Percentiles rank a stretch among this genome's conserved stretches.
These are phyloP conservation scores for Leccinum variicolor DNA, from an alignment of 768 basidiomycete species.

Conservation along the genomic window DNA sequence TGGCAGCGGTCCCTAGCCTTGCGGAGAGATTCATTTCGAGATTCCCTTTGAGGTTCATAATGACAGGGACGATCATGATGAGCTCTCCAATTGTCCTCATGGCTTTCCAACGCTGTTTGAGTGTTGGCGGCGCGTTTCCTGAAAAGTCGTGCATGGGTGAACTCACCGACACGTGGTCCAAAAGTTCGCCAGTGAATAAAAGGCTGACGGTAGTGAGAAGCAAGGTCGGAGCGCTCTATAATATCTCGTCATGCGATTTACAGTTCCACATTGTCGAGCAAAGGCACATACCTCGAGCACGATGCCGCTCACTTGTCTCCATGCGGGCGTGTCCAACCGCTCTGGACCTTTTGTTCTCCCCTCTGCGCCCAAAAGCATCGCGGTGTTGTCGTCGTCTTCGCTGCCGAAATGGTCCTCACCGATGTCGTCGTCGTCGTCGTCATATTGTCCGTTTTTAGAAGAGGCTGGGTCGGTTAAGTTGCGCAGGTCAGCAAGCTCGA, in stretches of 20 bases:
- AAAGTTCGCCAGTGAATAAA: conserved; percentile 85
- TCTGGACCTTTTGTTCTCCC: conserved; percentile 27
- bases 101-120: conserved; percentile 76
- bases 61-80: conserved; percentile 92
- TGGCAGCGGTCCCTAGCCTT: conserved; percentile 90
- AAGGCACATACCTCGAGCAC: conserved; percentile 61
- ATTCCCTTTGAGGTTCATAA: conserved; percentile 96
- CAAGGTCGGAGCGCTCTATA: conserved; percentile 82
- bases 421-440: conserved; percentile 26
- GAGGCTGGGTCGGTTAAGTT: conserved; percentile 24
- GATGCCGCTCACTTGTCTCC: conserved; percentile 59
- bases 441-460: conserved; percentile 17
- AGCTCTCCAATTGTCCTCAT: conserved; percentile 91
- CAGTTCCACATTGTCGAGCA: not conserved
- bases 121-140: conserved; percentile 2
- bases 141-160: conserved; percentile 2
- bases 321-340: conserved; percentile 31
- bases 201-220: conserved; percentile 80
- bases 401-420: conserved; percentile 9
- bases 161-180: conserved; percentile 82
- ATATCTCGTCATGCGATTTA: conserved; percentile 2
- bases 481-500: conserved; percentile 36
- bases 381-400: conserved; percentile 39
- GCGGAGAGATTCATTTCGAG: conserved; percentile 99
- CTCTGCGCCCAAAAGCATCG: conserved; percentile 39